Conservation (phyloP, 768 basidiomycete genomes). For the Peribolospora kevripleyi region DNA sequence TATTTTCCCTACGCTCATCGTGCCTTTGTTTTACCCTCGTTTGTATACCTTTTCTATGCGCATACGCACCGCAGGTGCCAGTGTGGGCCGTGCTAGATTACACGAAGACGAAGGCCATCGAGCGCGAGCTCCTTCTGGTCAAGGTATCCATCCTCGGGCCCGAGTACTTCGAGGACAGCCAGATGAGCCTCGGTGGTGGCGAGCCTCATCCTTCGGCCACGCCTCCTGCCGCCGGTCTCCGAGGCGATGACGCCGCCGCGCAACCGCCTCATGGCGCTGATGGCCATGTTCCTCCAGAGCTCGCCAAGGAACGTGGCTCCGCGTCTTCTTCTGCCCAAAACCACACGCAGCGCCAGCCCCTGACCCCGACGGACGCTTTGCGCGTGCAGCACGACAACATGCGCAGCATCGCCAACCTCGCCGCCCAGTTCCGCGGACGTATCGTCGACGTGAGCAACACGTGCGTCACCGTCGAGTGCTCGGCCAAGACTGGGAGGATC, state of each 20-base stretch:
- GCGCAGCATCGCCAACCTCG: conserved; percentile 59
- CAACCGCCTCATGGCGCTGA: conserved; percentile 21
- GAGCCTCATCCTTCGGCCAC: conserved; percentile 24
- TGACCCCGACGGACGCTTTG: conserved; percentile 60
- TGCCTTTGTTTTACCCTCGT: too few relatives aligned
- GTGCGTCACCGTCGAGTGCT: conserved; percentile 80
- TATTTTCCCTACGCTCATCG: neutral
- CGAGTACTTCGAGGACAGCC: conserved; percentile 83
- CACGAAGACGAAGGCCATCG: conserved; percentile 70
- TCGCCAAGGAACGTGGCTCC: conserved; percentile 2
- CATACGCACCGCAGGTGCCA: conserved; percentile 40
- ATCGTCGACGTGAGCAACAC: conserved; percentile 89
- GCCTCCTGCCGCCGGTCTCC: conserved; percentile 4
- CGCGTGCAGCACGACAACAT: conserved; percentile 72
- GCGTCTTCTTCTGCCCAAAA: neutral
- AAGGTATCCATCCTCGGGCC: conserved; percentile 95
- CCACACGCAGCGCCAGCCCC: conserved; percentile 20
- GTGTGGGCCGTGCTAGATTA: conserved; percentile 99
- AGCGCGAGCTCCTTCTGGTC: conserved; percentile 77
- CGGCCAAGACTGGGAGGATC: conserved; percentile 72
- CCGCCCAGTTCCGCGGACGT: conserved; percentile 69
- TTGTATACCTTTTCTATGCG: too few relatives aligned
- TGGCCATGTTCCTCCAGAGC: conserved; percentile 11
- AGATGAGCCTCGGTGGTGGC: conserved; percentile 59
- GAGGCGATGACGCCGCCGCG: conserved; percentile 13